Evolutionary conservation across 345 rosid species (phyloP).

Genomic region (Pugionium dolabratum): DNA sequence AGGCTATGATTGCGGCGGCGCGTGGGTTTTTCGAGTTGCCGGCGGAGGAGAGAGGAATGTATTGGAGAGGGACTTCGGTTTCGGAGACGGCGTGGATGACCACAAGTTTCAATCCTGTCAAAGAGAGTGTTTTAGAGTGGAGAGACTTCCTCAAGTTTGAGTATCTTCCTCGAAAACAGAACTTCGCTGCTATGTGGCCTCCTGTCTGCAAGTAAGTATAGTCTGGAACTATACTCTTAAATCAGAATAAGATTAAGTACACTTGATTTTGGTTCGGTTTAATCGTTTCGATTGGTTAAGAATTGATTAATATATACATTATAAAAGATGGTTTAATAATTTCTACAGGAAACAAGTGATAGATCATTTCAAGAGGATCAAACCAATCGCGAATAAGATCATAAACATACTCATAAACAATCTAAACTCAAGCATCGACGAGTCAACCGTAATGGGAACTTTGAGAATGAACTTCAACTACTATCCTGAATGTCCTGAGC

Average conservation of each 20-base stretch:
- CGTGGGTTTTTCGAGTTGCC: constrained; percentile 39
- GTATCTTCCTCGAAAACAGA: background rate
- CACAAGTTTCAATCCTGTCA: constrained; percentile 30
- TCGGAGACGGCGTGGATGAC: constrained; percentile 29
- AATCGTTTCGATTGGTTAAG: no score
- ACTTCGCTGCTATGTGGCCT: constrained; percentile 25
- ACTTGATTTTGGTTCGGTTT: no score
- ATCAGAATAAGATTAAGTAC: no score
- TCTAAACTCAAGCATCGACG: constrained; percentile 30
- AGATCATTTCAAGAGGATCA: constrained; percentile 37
- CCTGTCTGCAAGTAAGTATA: constrained; percentile 17
- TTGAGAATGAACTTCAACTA: constrained; percentile 36
- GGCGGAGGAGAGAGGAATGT: constrained; percentile 37
- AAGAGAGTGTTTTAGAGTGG: constrained; percentile 43
- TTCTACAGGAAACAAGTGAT: constrained; percentile 41
- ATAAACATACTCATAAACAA: constrained; percentile 40
- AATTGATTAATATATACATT: no score
- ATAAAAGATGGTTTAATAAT: background rate
- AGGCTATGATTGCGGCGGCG: constrained; percentile 34
- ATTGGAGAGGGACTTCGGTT: constrained; percentile 32
- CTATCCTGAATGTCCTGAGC: constrained; percentile 42
- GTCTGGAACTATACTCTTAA: no score
- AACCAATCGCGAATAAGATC: constrained; percentile 35
- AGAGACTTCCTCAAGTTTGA: constrained; percentile 43
- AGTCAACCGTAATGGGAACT: constrained; percentile 30